A percentile compares a stretch with the other conserved stretches of the same genome.
These are phyloP conservation scores for Cutaneotrichosporon arboriforme DNA, from an alignment of 1,284 basidiomycete species.

Conservation along the genomic window DNA sequence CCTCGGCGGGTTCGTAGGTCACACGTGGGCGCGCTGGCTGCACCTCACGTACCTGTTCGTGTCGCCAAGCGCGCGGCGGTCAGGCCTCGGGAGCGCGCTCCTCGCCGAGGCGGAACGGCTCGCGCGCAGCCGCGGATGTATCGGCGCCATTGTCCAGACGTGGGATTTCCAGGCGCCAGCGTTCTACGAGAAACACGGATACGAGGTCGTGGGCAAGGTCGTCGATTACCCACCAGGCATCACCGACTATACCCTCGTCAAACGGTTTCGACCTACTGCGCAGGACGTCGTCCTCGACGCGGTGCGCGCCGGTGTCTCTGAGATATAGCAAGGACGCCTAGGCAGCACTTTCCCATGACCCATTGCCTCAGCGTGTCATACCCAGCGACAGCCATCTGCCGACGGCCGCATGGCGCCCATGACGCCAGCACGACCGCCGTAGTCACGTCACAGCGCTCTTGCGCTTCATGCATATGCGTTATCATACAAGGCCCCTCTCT, in stretches of 20 bases:
- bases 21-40: conserved; percentile 1
- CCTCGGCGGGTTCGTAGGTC: not conserved
- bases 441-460: too few relatives aligned
- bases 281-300: too few relatives aligned
- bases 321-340: too few relatives aligned
- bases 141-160: conserved; percentile 1
- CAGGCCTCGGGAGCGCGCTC: not conserved
- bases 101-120: not conserved
- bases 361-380: too few relatives aligned
- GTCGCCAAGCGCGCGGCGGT: not conserved
- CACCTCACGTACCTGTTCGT: conserved; percentile 1
- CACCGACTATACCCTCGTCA: conserved; percentile 1
- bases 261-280: not conserved
- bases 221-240: conserved; percentile 1
- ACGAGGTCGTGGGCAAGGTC: not conserved
- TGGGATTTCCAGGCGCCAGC: conserved; percentile 4
- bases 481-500: too few relatives aligned
- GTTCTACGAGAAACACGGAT: not conserved
- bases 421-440: too few relatives aligned
- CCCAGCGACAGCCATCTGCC: too few relatives aligned
- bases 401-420: too few relatives aligned
- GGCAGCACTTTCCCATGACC: too few relatives aligned
- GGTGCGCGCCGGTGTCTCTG: too few relatives aligned
- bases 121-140: not conserved
- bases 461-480: too few relatives aligned